Base-by-base conservation (phyloP, 371 early-diverging fungal genomes). In the Apophysomyces elegans region DNA sequence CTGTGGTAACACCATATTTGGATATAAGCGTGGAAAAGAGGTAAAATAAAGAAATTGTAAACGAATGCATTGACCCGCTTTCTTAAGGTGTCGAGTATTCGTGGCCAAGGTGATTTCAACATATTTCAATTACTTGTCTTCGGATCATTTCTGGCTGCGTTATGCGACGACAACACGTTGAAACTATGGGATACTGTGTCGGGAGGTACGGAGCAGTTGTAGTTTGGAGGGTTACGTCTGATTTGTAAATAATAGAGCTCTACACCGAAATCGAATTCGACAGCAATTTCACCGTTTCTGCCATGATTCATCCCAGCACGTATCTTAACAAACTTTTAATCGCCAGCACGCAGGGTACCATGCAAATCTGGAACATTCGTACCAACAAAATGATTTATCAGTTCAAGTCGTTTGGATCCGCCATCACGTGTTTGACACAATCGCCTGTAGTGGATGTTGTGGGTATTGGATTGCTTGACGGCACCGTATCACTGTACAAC, bases 301-400 rank as follows among this genome's bases (percentile, higher is more conserved):
- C 85, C 0, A 77, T 96, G 45, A 76, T 96, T 41, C 99, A 99
- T 67, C 99, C 98, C 37, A 90, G 89, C 80, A 96, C 98, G 0
- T 99, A 97, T 79, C 79, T 98, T 45, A 97, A 99, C 86, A 99
- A 99, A 76, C 79, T 99, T 5, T 80, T 98, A 14, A 76, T 97
- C 13, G 95, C 88, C 26, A 92, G 93, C 68, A 85, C 84, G 11
- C 90, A 97, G 69, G 98, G 97, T 37, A 72, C 84, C 0, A 86
- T 97, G 90, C 93, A 94, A 79, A 81, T 99, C 58, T 97, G 96
- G 95, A 99, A 98, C 75, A 86, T 97, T 69, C 83, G 84, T 58
- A 86, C 89, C 61, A 89, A 93, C 65, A 87, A 89, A 44, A 77
- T 94, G 76, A 73, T 96, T 13, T 92, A 93, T 79, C 88, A 92